Base-by-base conservation (phyloP, 2,329 filamentous ascomycete genomes). In the Neonectria faginata region DNA sequence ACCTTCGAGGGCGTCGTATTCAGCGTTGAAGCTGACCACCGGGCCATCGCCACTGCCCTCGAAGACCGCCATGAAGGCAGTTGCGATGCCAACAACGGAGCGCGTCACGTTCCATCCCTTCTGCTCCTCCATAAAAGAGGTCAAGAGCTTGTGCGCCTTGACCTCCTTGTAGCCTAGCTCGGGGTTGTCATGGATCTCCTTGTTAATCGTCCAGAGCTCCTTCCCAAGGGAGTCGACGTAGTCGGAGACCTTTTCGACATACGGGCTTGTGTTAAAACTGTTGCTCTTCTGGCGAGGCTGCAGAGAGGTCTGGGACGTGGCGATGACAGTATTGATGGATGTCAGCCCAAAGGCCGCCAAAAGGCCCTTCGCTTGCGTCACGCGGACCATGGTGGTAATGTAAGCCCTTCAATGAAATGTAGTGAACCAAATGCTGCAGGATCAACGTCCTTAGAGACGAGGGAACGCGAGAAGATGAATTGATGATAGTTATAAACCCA, bases 141-240 rank as follows among this genome's bases (percentile, higher is more conserved):
- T 81, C 36, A 84, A 70, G 2, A 78, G 69, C 3, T 79, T 74
- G 59, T 84, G 82, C 0, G 82, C 82, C 18, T 79, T 78, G 48
- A 75, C 72, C 66, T 84, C 82, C 41, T 82, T 74, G 62, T 78
- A 83, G 0, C 77, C 79, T 1, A 83, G 73, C 67, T 84, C 82
- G 0, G 82, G 82, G 45, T 83, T 77, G 48, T 81, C 79, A 63
- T 82, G 80, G 20, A 84, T 81, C 36, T 78, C 70, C n/a, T 80
- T 77, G 62, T 79, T 81, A 61, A 83, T 74, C 5, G 62, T 57
- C 69, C 69, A 71, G 3, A 71, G 66, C 10, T 71, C 65, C 3
- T 68, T 59, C 11, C 67, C 60, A 0, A 70, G 47, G 1, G 68
- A 70, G 18, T 70, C 67, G 3, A 71, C 55, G 11, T 66, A 70